A percentile compares a stretch with the other conserved stretches of the same genome.
Evolutionary conservation across 116 monocot species (phyloP).

Genomic region (Trichopus zeylanicus): DNA sequence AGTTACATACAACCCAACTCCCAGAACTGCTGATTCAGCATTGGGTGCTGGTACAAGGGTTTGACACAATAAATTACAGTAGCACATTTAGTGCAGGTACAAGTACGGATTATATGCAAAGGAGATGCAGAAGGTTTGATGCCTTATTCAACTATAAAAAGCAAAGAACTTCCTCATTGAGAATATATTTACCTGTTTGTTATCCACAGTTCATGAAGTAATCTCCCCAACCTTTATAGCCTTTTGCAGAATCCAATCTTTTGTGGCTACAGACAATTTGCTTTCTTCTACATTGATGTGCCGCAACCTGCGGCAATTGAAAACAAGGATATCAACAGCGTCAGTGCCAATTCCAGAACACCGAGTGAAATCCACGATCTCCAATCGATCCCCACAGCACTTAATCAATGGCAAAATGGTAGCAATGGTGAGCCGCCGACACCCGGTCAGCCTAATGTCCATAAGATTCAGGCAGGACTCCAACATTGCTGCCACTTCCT

Average conservation of each 20-base stretch:
- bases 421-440: slow-evolving; percentile 36
- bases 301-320: slow-evolving; percentile 10
- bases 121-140: too few relatives aligned
- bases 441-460: slow-evolving; percentile 52
- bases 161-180: too few relatives aligned
- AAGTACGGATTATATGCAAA: too few relatives aligned
- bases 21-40: too few relatives aligned
- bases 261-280: slow-evolving; percentile 28
- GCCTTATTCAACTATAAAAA: too few relatives aligned
- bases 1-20: too few relatives aligned
- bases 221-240: slow-evolving; percentile 20
- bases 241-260: slow-evolving; percentile 17
- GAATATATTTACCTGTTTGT: too few relatives aligned
- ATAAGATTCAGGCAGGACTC: slow-evolving; percentile 39
- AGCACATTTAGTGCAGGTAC: too few relatives aligned
- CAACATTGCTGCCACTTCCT: slow-evolving; percentile 53
- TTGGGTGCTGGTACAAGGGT: too few relatives aligned
- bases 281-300: slow-evolving; percentile 36
- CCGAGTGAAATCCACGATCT: slow-evolving; percentile 31
- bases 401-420: slow-evolving; percentile 21
- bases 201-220: too few relatives aligned
- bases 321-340: slow-evolving; percentile 29
- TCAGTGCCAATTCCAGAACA: slow-evolving; percentile 25
- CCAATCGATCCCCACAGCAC: slow-evolving; percentile 19
- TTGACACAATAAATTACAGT: too few relatives aligned